These are phyloP conservation scores for Linum usitatissimum DNA, from an alignment of 345 rosid genomes.

Conservation along the genomic window DNA sequence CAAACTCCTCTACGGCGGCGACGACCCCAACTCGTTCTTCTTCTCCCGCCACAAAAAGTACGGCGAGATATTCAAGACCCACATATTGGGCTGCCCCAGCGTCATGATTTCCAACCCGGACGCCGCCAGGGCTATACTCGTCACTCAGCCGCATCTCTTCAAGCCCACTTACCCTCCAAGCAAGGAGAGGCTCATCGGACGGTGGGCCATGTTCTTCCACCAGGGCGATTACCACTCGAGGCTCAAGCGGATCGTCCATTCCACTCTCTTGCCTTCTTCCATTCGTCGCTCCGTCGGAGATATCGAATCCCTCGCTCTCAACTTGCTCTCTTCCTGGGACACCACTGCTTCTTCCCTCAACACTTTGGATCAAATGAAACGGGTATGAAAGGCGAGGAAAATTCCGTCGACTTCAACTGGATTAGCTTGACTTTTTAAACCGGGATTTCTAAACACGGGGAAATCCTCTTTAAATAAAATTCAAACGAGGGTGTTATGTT, in stretches of 20 bases:
- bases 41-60: not conserved
- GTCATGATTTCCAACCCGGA: not conserved
- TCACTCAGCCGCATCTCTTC: not conserved
- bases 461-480: no score
- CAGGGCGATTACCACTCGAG: not conserved
- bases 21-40: not conserved
- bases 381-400: no score
- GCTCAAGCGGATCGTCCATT: not conserved
- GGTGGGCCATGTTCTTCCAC: conserved; percentile 1
- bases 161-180: not conserved
- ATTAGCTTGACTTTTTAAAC: no score
- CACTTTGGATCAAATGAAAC: no score
- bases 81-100: conserved; percentile 1
- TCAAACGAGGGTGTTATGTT: no score
- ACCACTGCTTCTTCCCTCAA: no score
- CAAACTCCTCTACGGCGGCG: not conserved
- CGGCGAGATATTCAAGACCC: conserved; percentile 6
- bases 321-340: no score
- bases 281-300: not conserved
- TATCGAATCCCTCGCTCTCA: no score
- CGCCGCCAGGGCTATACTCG: not conserved
- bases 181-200: conserved; percentile 1
- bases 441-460: no score
- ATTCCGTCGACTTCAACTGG: no score
- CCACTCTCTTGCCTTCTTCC: not conserved